Percentiles rank a stretch among this genome's conserved stretches.
These are phyloP conservation scores for Hericium coralloides DNA, from an alignment of 768 basidiomycete genomes.

Conservation along the genomic window DNA sequence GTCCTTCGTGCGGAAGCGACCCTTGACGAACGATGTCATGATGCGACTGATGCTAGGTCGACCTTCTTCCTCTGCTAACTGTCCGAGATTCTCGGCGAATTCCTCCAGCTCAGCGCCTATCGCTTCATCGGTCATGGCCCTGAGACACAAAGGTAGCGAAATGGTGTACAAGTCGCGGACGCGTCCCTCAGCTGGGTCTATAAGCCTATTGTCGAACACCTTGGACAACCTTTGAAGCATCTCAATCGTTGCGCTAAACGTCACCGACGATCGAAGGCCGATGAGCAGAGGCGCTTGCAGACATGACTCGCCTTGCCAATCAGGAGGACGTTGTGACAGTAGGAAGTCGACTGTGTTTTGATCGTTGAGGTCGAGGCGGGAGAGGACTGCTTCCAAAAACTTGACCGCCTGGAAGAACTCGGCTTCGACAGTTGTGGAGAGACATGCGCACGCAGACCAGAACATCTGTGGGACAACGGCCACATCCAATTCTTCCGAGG, in stretches of 20 bases:
- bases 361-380: slow-evolving; percentile 65
- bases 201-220: slow-evolving; percentile 50
- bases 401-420: slow-evolving; percentile 67
- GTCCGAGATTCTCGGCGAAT: slow-evolving; percentile 67
- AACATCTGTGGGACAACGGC: slow-evolving; percentile 73
- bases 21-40: slow-evolving; percentile 82
- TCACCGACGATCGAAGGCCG: slow-evolving; percentile 73
- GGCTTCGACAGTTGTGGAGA: slow-evolving; percentile 72
- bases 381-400: slow-evolving; percentile 56
- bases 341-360: slow-evolving; percentile 58
- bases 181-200: slow-evolving; percentile 64
- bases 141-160: slow-evolving; percentile 82
- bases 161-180: slow-evolving; percentile 77
- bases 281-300: slow-evolving; percentile 66
- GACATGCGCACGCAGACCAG: slow-evolving; percentile 77
- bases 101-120: slow-evolving; percentile 50
- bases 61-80: slow-evolving; percentile 63
- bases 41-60: slow-evolving; percentile 77
- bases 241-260: slow-evolving; percentile 56
- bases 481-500: slow-evolving; percentile 46
- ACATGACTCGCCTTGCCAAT: slow-evolving; percentile 58
- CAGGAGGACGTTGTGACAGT: slow-evolving; percentile 53
- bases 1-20: slow-evolving; percentile 83
- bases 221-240: slow-evolving; percentile 56
- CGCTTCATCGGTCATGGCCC: slow-evolving; percentile 60